These are phyloP conservation scores for Phytophthora pistaciae DNA, from an alignment of 352 stramenopile genomes.

Conservation along the genomic window DNA sequence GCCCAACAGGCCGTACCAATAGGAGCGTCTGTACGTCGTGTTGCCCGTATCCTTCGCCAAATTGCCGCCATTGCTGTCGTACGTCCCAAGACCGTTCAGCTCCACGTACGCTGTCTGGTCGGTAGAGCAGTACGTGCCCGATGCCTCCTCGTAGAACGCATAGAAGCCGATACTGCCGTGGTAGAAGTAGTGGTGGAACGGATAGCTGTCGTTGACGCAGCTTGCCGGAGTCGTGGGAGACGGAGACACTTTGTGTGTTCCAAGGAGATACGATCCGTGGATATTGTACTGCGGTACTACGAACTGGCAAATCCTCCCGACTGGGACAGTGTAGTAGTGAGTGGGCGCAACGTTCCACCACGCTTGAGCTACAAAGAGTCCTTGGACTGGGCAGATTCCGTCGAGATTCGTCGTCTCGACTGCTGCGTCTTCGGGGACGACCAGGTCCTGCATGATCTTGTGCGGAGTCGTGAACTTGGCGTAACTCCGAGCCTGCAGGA, in stretches of 20 bases:
- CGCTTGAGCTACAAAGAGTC: slow-evolving; percentile 4
- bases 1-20: slow-evolving; percentile 24
- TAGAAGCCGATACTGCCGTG: slow-evolving; percentile 23
- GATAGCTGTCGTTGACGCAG: slow-evolving; percentile 6
- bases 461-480: not conserved
- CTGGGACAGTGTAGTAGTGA: slow-evolving; percentile 1
- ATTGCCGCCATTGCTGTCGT: slow-evolving; percentile 4
- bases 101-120: slow-evolving; percentile 15
- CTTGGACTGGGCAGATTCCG: slow-evolving; percentile 6
- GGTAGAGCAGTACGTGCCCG: slow-evolving; percentile 5
- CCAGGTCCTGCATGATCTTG: slow-evolving; percentile 4
- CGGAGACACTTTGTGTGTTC: not conserved
- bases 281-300: slow-evolving; percentile 24
- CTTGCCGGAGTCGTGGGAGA: not conserved
- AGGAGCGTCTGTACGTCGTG: slow-evolving; percentile 8
- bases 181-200: slow-evolving; percentile 22
- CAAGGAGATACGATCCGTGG: slow-evolving; percentile 13
- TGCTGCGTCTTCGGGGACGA: not conserved
- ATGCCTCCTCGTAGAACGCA: slow-evolving; percentile 19
- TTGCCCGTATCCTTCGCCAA: slow-evolving; percentile 9
- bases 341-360: slow-evolving; percentile 8
- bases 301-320: not conserved
- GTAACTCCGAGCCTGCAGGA: not conserved
- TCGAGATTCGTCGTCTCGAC: not conserved
- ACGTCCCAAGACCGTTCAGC: slow-evolving; percentile 8